Conservation (phyloP, 306 rosid genomes). For the Prunus mongolica region DNA sequence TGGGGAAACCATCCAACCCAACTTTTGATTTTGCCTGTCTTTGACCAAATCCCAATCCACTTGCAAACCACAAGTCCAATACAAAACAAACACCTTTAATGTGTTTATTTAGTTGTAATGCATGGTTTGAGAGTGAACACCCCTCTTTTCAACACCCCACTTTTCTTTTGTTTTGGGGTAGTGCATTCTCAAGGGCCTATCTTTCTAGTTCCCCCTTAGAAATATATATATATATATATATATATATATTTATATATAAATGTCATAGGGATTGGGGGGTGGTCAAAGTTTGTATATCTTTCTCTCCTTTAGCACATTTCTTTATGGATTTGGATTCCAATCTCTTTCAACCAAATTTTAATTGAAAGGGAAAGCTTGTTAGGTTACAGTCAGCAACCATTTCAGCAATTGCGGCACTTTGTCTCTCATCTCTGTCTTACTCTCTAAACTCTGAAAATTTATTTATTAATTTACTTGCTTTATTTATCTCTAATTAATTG, state of each 20-base stretch:
- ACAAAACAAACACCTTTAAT: slow-evolving; percentile 21
- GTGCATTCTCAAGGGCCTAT: slow-evolving; percentile 44
- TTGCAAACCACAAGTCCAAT: slow-evolving; percentile 11
- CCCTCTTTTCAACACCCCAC: slow-evolving; percentile 14
- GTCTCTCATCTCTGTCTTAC: slow-evolving; percentile 17
- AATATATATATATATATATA: neutral
- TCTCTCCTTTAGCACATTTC: slow-evolving; percentile 29
- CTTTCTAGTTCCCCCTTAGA: slow-evolving; percentile 4
- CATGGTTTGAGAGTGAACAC: slow-evolving; percentile 13
- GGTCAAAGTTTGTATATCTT: slow-evolving; percentile 52
- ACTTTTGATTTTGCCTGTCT: neutral
- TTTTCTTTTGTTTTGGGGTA: neutral
- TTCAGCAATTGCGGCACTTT: slow-evolving; percentile 47
- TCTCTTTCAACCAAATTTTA: slow-evolving; percentile 50
- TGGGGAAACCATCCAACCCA: neutral
- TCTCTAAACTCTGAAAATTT: neutral
- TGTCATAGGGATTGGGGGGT: slow-evolving; percentile 38
- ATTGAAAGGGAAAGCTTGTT: slow-evolving; percentile 30
- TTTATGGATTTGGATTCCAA: slow-evolving; percentile 57
- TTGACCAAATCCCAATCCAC: neutral
- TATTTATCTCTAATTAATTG: neutral
- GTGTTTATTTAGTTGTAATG: neutral
- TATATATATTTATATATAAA: neutral
- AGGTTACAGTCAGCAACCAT: slow-evolving; percentile 47
- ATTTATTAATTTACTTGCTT: neutral